phyloP scores from a whole-genome alignment of 768 basidiomycete species.

The Dioszegia crocea region DNA sequence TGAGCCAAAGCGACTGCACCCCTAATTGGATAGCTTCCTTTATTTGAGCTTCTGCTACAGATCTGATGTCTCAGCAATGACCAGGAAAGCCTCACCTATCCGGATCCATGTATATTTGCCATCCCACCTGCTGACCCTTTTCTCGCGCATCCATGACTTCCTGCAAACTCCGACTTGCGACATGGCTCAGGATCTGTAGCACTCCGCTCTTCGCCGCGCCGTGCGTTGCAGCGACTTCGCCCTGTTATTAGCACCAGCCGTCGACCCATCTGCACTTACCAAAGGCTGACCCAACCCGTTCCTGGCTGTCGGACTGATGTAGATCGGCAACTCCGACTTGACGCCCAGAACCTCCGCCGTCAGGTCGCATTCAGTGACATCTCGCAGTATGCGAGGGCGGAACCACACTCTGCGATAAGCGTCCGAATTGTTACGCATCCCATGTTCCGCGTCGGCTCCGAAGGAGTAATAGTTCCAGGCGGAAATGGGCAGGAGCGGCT shows the following conservation, averaged over 20 bases:
- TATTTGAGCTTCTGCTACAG: conserved; percentile 34
- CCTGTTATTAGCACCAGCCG: conserved; percentile 9
- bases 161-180: conserved; percentile 40
- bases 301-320: conserved; percentile 70
- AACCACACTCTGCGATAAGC: conserved; percentile 79
- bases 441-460: conserved; percentile 73
- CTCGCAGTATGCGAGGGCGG: conserved; percentile 61
- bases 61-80: conserved; percentile 2
- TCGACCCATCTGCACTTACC: conserved; percentile 6
- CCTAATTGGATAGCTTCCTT: conserved; percentile 40
- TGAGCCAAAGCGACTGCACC: conserved; percentile 43
- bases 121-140: conserved; percentile 37
- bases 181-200: conserved; percentile 37
- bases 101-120: conserved; percentile 37
- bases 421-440: conserved; percentile 70
- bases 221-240: conserved; percentile 35
- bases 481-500: conserved; percentile 58
- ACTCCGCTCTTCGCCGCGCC: conserved; percentile 32
- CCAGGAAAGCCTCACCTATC: conserved; percentile 15
- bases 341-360: conserved; percentile 57
- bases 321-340: conserved; percentile 68
- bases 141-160: conserved; percentile 30
- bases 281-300: conserved; percentile 26
- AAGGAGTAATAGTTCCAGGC: conserved; percentile 79
- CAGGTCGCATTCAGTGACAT: conserved; percentile 38